Conservation (phyloP, 1,284 basidiomycete species). For the Volvariella surrecta region DNA sequence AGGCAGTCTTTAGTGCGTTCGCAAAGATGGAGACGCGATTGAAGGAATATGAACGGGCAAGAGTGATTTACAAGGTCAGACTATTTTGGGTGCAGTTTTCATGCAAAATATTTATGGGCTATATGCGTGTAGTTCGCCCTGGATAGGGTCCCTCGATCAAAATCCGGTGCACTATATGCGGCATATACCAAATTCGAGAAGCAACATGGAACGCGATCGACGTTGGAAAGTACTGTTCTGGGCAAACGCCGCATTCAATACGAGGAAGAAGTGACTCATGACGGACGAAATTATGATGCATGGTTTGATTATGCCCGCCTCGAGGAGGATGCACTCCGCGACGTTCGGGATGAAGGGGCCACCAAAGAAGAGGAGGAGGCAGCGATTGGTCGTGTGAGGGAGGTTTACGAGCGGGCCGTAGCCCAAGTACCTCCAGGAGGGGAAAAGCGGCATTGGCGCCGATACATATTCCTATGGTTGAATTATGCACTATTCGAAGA, state of each 20-base stretch:
- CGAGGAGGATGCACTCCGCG: conserved; percentile 82
- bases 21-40: conserved; percentile 96
- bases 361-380: conserved; percentile 58
- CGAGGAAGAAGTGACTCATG: conserved; percentile 86
- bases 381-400: conserved; percentile 63
- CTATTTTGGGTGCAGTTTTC: conserved; percentile 1
- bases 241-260: conserved; percentile 97
- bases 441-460: conserved; percentile 88
- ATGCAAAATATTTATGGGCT: too few species aligned
- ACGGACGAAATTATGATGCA: conserved; percentile 90
- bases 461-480: conserved; percentile 97
- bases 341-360: conserved; percentile 70
- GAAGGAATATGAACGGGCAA: conserved; percentile 94
- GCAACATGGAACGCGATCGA: conserved; percentile 86
- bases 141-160: conserved; percentile 83
- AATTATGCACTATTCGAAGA: conserved; percentile 98
- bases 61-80: conserved; percentile 93
- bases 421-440: conserved; percentile 87
- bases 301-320: conserved; percentile 97
- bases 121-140: conserved; percentile 69
- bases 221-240: conserved; percentile 89
- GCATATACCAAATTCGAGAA: conserved; percentile 98
- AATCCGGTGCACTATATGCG: conserved; percentile 79
- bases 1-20: conserved; percentile 93
- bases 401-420: conserved; percentile 96